Conservation (phyloP, 176 grass and related monocot species). For the Eleusine indica region DNA sequence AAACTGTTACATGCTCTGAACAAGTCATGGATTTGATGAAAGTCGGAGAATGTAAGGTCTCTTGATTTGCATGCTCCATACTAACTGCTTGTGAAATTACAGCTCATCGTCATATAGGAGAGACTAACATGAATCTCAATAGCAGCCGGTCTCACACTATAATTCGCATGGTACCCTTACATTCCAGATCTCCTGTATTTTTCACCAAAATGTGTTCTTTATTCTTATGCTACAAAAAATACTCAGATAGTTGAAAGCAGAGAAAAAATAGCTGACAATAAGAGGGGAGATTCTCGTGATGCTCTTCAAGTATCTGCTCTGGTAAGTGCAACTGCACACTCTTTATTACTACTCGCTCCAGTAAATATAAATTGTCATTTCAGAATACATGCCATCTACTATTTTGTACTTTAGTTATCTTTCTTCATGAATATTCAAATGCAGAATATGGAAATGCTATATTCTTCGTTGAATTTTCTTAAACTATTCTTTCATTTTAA, state of each 20-base stretch:
- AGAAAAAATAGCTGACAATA: slow-evolving; percentile 62
- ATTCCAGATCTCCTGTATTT: background rate
- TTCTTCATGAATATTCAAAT: no score
- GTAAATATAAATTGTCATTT: no score
- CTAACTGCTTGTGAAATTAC: slow-evolving; percentile 21
- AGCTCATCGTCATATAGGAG: slow-evolving; percentile 93
- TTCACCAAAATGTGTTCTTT: no score
- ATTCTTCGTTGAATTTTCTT: no score
- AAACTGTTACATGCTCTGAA: slow-evolving; percentile 81
- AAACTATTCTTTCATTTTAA: no score
- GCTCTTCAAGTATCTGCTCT: slow-evolving; percentile 89
- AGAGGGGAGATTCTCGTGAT: slow-evolving; percentile 65
- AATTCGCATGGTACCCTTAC: slow-evolving; percentile 74
- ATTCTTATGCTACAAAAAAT: slow-evolving; percentile 18
- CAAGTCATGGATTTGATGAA: slow-evolving; percentile 83
- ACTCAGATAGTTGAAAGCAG: slow-evolving; percentile 83
- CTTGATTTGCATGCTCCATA: background rate
- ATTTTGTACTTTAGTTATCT: no score
- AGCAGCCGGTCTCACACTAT: slow-evolving; percentile 96
- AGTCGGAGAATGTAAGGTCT: slow-evolving; percentile 88
- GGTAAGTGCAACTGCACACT: slow-evolving; percentile 50
- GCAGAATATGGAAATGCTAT: no score
- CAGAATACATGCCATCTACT: no score
- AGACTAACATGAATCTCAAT: slow-evolving; percentile 96
- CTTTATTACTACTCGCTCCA: slow-evolving; percentile 2